These are phyloP conservation scores for Fusarium buharicum DNA, from an alignment of 2,329 filamentous ascomycete species.

Conservation along the genomic window DNA sequence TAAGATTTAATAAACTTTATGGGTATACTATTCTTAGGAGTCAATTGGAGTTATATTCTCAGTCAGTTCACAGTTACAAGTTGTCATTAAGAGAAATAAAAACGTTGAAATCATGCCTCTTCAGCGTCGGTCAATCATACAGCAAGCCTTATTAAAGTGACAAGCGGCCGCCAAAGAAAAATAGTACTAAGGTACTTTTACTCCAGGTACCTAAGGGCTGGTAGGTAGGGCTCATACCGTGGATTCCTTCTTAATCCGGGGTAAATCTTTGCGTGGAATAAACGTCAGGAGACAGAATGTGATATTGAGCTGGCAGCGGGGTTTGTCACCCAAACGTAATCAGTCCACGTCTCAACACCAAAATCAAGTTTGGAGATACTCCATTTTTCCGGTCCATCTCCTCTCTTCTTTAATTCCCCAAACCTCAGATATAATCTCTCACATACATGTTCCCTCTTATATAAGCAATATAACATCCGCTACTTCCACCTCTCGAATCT, in stretches of 20 bases:
- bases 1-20: neutral
- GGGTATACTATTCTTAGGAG: no score
- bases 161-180: constrained; percentile 4
- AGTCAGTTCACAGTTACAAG: no score
- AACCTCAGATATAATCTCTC: neutral
- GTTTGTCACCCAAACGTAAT: constrained; percentile 36
- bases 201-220: no score
- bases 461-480: neutral
- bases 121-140: no score
- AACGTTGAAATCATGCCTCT: no score
- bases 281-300: constrained; percentile 1
- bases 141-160: neutral
- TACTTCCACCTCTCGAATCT: neutral
- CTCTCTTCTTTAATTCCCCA: neutral
- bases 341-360: constrained; percentile 32
- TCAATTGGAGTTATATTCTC: no score
- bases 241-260: neutral
- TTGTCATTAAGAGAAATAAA: no score
- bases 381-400: neutral
- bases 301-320: constrained; percentile 22
- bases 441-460: neutral
- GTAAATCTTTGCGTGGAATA: neutral
- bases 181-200: neutral
- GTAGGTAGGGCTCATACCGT: no score
- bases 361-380: constrained; percentile 22